These are phyloP conservation scores for Astrothelium macrocarpum DNA, from an alignment of 495 filamentous ascomycete species.

Conservation along the genomic window DNA sequence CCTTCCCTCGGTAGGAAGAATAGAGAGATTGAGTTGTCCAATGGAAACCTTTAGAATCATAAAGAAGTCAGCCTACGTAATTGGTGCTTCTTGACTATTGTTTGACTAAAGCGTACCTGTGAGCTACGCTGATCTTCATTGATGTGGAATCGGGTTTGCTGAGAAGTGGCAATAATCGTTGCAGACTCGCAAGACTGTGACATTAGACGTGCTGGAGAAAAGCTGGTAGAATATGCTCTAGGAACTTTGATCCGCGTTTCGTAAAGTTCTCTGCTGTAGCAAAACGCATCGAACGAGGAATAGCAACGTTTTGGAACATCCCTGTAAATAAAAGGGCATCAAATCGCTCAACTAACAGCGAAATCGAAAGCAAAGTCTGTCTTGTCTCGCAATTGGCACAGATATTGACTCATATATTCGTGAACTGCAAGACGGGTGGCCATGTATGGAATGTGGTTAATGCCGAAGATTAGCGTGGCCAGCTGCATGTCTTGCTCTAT, in stretches of 20 bases:
- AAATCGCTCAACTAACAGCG: too few relatives aligned
- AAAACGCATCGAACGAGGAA: too few relatives aligned
- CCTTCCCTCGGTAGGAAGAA: constrained; percentile 6
- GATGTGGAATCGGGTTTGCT: constrained; percentile 16
- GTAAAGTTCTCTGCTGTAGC: too few relatives aligned
- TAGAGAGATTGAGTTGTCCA: constrained; percentile 28
- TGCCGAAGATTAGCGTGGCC: too few relatives aligned
- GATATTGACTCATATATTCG: too few relatives aligned
- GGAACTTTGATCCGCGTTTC: background rate
- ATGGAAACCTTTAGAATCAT: constrained; percentile 22
- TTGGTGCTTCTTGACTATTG: background rate
- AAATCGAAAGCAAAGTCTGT: too few relatives aligned
- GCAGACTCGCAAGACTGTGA: background rate
- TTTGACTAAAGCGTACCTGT: constrained; percentile 5
- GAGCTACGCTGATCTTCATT: constrained; percentile 2
- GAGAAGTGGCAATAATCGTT: constrained; percentile 10
- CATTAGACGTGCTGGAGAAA: background rate
- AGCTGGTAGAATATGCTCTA: background rate
- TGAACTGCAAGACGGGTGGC: too few relatives aligned
- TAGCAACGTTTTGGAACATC: too few relatives aligned
- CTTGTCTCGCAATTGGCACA: too few relatives aligned
- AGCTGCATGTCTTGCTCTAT: too few relatives aligned
- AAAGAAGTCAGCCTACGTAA: background rate
- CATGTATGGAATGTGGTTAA: too few relatives aligned
- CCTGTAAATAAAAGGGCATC: too few relatives aligned